phyloP scores from a whole-genome alignment of 768 basidiomycete species.

The Boletus reticuloceps region DNA sequence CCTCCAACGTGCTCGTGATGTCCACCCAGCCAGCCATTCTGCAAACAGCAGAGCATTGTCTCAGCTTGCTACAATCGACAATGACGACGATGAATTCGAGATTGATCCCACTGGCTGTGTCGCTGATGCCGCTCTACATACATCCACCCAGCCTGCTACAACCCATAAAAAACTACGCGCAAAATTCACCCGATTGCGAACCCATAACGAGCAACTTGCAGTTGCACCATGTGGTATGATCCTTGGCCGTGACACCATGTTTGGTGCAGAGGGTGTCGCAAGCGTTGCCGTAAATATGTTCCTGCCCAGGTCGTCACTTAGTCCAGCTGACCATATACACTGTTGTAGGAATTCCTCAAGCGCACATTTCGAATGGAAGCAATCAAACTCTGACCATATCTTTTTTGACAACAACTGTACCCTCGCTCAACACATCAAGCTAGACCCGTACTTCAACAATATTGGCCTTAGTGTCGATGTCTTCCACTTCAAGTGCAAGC shows the following conservation, averaged over 20 bases:
- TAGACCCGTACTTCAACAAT: constrained; percentile 3
- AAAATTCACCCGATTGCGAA: neutral
- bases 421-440: constrained; percentile 1
- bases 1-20: neutral
- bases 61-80: no score
- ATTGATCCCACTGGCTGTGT: no score
- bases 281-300: neutral
- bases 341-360: constrained; percentile 7
- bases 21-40: neutral
- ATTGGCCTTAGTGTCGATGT: constrained; percentile 34
- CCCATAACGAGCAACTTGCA: constrained; percentile 1
- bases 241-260: neutral
- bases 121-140: no score
- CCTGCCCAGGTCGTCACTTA: no score
- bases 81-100: no score
- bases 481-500: constrained; percentile 15
- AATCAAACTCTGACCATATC: neutral
- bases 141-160: no score
- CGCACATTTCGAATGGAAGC: neutral
- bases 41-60: neutral
- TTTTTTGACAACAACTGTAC: constrained; percentile 10
- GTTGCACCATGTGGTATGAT: constrained; percentile 2
- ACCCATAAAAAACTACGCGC: neutral
- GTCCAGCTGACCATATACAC: no score
- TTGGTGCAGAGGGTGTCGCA: constrained; percentile 1